These are phyloP conservation scores for Canariomyces notabilis DNA, from an alignment of 2,329 filamentous ascomycete species.

Conservation along the genomic window DNA sequence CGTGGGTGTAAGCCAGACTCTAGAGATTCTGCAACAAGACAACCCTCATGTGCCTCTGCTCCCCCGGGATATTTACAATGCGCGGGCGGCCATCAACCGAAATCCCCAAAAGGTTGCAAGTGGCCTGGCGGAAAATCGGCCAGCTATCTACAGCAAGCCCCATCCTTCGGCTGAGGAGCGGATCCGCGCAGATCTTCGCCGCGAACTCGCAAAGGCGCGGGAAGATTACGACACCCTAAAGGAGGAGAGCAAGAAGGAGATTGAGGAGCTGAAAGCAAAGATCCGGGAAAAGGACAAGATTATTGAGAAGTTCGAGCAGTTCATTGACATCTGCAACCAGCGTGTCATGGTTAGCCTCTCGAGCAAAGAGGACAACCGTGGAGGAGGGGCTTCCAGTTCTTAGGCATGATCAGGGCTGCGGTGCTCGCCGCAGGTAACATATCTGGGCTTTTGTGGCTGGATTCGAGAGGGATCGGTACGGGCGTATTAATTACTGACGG, in stretches of 20 bases:
- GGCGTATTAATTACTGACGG: too few species aligned
- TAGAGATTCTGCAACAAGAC: constrained; percentile 59
- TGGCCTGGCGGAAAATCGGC: constrained; percentile 55
- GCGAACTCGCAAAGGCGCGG: constrained; percentile 53
- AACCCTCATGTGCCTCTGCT: constrained; percentile 60
- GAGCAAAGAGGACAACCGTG: constrained; percentile 26
- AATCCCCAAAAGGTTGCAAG: constrained; percentile 58
- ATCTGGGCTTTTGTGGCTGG: not conserved
- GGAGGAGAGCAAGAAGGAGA: constrained; percentile 52
- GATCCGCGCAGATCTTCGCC: constrained; percentile 56
- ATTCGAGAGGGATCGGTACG: not conserved
- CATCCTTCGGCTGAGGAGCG: constrained; percentile 59
- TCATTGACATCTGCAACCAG: constrained; percentile 65
- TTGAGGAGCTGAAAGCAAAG: constrained; percentile 53
- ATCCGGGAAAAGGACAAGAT: constrained; percentile 59
- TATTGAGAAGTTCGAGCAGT: constrained; percentile 62
- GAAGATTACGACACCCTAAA: constrained; percentile 53
- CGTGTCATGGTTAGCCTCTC: constrained; percentile 56
- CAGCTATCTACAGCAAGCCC: constrained; percentile 63
- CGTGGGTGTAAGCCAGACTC: constrained; percentile 60
- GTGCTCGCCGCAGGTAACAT: not conserved
- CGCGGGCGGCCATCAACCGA: constrained; percentile 60
- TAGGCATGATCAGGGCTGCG: too few species aligned
- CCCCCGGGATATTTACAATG: constrained; percentile 63
- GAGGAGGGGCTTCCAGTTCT: not conserved